A percentile compares a stretch with the other conserved stretches of the same genome.
Conservation (phyloP, 768 basidiomycete genomes). For the Psilocybe azurescens region DNA sequence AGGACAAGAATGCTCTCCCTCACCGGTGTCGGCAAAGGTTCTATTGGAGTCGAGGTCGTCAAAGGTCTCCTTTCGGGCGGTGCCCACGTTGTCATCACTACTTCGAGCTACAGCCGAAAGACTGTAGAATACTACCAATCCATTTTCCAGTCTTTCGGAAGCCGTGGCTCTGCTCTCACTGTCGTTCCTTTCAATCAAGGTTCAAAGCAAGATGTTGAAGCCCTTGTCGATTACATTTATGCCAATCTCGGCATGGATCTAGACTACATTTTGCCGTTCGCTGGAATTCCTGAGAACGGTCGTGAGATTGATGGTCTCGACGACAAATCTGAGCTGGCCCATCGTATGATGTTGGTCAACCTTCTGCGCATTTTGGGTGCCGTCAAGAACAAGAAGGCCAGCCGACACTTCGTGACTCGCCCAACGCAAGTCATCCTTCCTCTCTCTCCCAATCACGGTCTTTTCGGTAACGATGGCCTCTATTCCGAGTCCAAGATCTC, state of each 20-base stretch:
- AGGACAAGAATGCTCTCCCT: constrained; percentile 97
- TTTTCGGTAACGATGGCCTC: constrained; percentile 97
- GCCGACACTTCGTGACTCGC: constrained; percentile 93
- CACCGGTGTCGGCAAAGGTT: constrained; percentile 97
- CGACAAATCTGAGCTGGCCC: constrained; percentile 96
- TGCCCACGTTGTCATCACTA: constrained; percentile 96
- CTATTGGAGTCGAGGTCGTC: constrained; percentile 96
- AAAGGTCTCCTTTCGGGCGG: constrained; percentile 97
- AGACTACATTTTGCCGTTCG: constrained; percentile 98
- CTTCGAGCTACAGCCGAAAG: constrained; percentile 94
- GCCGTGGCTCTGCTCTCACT: constrained; percentile 93
- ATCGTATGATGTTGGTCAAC: constrained; percentile 98
- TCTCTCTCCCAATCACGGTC: constrained; percentile 96
- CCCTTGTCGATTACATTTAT: constrained; percentile 98
- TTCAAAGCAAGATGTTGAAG: constrained; percentile 98
- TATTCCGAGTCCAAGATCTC: constrained; percentile 99
- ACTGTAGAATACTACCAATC: constrained; percentile 98
- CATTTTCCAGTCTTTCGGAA: constrained; percentile 95
- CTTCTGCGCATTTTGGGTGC: constrained; percentile 95
- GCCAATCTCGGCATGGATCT: constrained; percentile 93
- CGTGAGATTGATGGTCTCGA: constrained; percentile 98
- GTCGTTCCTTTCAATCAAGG: constrained; percentile 99
- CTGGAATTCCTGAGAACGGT: constrained; percentile 97
- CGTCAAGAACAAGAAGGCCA: constrained; percentile 98
- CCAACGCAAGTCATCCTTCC: constrained; percentile 99